phyloP scores from a whole-genome alignment of 2,329 filamentous ascomycete genomes.

The Penicillium sp. region DNA sequence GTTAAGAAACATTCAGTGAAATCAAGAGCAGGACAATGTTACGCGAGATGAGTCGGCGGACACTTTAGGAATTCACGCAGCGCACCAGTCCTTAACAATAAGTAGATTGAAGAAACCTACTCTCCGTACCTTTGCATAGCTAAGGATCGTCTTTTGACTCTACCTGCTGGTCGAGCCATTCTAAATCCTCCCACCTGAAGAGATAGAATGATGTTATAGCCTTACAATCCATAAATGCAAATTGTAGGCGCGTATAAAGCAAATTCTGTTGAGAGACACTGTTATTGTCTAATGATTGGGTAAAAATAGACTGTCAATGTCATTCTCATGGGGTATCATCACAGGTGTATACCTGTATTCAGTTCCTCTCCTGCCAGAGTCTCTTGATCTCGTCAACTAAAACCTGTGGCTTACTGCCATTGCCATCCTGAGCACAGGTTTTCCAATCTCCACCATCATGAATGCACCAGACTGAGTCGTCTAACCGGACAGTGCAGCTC shows the following conservation, averaged over 20 bases:
- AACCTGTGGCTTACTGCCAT: slow-evolving; percentile 53
- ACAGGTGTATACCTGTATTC: slow-evolving; percentile 4
- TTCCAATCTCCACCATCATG: slow-evolving; percentile 76
- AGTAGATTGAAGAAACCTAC: too few species aligned
- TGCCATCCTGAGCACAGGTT: slow-evolving; percentile 68
- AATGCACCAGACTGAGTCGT: slow-evolving; percentile 80
- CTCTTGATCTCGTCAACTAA: slow-evolving; percentile 76
- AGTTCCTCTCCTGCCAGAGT: slow-evolving; percentile 52
- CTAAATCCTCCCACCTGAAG: neutral
- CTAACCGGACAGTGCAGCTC: slow-evolving; percentile 76
- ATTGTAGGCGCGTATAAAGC: neutral
- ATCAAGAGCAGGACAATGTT: too few species aligned
- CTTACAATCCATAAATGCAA: neutral
- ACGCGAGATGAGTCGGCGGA: too few species aligned
- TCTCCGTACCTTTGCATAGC: too few species aligned
- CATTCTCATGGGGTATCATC: neutral
- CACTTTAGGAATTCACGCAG: too few species aligned
- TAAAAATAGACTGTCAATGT: neutral
- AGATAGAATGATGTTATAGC: neutral
- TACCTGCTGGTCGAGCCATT: neutral
- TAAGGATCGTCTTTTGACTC: neutral
- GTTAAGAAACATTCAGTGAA: too few species aligned
- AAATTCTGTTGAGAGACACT: neutral
- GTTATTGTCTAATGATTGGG: neutral
- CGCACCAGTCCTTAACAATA: too few species aligned